These are phyloP conservation scores for Apophysomyces elegans DNA, from an alignment of 371 early-diverging fungal species.

Conservation along the genomic window DNA sequence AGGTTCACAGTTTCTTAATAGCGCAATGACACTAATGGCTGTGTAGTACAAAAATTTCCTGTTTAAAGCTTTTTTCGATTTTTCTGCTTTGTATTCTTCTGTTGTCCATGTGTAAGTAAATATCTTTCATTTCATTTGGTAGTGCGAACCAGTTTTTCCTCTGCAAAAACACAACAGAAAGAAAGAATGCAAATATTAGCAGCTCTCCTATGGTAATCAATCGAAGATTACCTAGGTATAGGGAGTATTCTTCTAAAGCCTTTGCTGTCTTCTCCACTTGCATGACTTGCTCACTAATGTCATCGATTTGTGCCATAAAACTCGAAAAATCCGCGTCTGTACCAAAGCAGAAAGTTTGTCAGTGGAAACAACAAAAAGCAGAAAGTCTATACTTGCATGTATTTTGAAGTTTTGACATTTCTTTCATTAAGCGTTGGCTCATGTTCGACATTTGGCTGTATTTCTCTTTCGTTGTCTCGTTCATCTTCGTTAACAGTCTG, in stretches of 20 bases:
- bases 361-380: not conserved
- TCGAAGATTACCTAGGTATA: conserved; percentile 54
- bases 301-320: conserved; percentile 61
- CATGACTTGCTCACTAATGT: conserved; percentile 59
- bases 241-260: conserved; percentile 67
- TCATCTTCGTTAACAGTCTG: conserved; percentile 63
- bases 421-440: conserved; percentile 63
- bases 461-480: conserved; percentile 58
- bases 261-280: conserved; percentile 59
- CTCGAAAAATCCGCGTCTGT: conserved; percentile 60
- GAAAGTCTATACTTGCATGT: conserved; percentile 44
- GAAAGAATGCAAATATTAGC: not conserved
- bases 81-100: no score
- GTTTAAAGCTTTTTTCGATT: no score
- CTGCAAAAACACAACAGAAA: not conserved
- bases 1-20: no score
- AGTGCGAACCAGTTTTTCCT: conserved; percentile 9
- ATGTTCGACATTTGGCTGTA: conserved; percentile 62
- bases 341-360: not conserved
- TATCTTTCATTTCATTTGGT: conserved; percentile 5
- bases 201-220: not conserved
- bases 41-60: no score
- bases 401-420: conserved; percentile 61
- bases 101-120: no score
- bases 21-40: no score